These are phyloP conservation scores for Aspergillus pseudonomiae DNA, from an alignment of 2,329 filamentous ascomycete species.

Conservation along the genomic window DNA sequence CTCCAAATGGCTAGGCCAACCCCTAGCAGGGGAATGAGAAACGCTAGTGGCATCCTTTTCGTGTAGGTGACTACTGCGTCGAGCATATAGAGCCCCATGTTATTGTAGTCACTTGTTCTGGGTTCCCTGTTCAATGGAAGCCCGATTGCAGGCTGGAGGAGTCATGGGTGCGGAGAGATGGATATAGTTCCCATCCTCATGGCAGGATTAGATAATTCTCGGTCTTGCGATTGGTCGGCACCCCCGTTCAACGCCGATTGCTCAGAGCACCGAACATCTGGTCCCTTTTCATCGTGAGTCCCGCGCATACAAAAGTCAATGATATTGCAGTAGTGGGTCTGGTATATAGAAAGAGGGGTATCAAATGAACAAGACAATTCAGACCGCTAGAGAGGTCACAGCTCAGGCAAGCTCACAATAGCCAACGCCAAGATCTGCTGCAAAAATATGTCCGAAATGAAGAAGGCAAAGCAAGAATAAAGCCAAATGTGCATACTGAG, in stretches of 20 bases:
- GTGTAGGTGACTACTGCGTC: not conserved
- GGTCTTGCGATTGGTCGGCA: constrained; percentile 18
- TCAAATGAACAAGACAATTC: constrained; percentile 6
- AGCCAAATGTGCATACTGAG: not conserved
- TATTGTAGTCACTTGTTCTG: not conserved
- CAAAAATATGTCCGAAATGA: not conserved
- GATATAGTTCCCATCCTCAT: too few species aligned
- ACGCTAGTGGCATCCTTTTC: not conserved
- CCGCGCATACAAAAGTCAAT: not conserved
- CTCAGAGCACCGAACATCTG: constrained; percentile 12
- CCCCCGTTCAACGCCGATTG: constrained; percentile 21
- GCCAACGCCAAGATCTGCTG: not conserved
- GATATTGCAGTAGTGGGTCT: constrained; percentile 1
- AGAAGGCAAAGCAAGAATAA: not conserved
- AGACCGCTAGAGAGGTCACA: not conserved
- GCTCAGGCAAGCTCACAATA: not conserved
- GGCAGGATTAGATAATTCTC: constrained; percentile 9
- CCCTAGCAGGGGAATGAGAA: not conserved
- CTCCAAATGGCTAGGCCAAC: not conserved
- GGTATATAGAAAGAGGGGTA: constrained; percentile 20
- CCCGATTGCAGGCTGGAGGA: not conserved
- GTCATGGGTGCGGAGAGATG: not conserved
- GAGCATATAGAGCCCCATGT: not conserved
- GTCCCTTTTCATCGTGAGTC: not conserved
- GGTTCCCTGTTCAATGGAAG: not conserved